A percentile compares a stretch with the other conserved stretches of the same genome.
These are phyloP conservation scores for Backusella tuberculispora DNA, from an alignment of 192 early-diverging fungal genomes.

Conservation along the genomic window DNA sequence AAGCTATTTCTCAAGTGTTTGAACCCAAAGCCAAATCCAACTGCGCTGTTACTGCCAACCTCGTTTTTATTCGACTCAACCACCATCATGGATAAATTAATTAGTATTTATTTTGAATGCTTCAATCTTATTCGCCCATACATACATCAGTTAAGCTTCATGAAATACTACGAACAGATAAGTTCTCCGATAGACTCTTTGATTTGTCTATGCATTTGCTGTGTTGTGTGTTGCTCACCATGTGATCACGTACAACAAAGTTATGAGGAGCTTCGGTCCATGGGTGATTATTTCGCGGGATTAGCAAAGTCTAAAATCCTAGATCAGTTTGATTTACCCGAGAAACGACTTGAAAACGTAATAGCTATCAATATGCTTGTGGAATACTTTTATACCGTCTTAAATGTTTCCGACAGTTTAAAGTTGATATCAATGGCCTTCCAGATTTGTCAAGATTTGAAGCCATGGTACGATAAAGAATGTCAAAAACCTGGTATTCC, in stretches of 20 bases:
- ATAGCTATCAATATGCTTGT: not conserved
- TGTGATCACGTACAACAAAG: not conserved
- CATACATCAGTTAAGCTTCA: not conserved
- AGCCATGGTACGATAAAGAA: not conserved
- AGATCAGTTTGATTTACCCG: not conserved
- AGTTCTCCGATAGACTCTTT: not conserved
- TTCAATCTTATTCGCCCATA: not conserved
- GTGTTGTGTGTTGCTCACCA: not conserved
- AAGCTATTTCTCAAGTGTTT: not conserved
- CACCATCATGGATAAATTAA: not conserved
- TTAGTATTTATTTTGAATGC: not conserved
- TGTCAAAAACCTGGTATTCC: not conserved
- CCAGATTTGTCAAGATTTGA: not conserved
- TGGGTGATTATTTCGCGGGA: not conserved
- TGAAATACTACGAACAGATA: not conserved
- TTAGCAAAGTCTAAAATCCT: not conserved
- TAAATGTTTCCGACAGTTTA: constrained; percentile 5
- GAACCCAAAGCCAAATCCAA: not conserved
- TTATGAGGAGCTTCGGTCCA: not conserved
- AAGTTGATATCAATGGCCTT: not conserved
- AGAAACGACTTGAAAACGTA: not conserved
- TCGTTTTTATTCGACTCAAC: not conserved
- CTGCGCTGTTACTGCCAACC: not conserved
- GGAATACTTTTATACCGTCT: not conserved
- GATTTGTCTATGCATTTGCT: not conserved